Conservation (phyloP, 225 moss, liverwort and hornwort species). For the Ulota crispa region DNA sequence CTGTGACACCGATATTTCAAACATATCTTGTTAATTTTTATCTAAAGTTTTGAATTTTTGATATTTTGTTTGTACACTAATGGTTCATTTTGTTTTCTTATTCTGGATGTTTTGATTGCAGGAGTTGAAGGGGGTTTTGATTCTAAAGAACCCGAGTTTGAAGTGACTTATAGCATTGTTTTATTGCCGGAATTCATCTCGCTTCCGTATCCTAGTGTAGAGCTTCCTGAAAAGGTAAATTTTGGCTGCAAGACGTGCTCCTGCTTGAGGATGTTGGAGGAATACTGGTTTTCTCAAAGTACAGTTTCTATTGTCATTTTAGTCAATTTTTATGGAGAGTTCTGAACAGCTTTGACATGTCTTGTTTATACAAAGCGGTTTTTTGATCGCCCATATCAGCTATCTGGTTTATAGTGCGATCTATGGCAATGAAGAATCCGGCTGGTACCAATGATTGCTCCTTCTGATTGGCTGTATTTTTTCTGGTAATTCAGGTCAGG, state of each 20-base stretch:
- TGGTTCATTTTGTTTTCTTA: neutral
- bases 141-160: conserved; percentile 78
- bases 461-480: neutral
- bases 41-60: neutral
- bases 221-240: conserved; percentile 93
- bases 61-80: neutral
- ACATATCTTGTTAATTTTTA: neutral
- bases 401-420: neutral
- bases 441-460: neutral
- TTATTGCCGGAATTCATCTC: conserved; percentile 77
- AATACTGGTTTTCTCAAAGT: neutral
- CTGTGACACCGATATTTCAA: conserved; percentile 3
- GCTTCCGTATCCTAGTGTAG: conserved; percentile 84
- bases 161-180: conserved; percentile 71
- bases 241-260: conserved; percentile 6
- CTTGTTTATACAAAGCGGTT: neutral
- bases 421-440: neutral
- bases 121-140: conserved; percentile 96
- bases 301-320: neutral
- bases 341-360: neutral
- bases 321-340: neutral
- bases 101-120: conserved; percentile 27
- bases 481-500: conserved; percentile 72
- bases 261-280: conserved; percentile 6
- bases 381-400: neutral